A percentile compares a stretch with the other conserved stretches of the same genome.
Evolutionary conservation across 2,329 filamentous ascomycete species (phyloP).

Genomic region (Sporothrix pallida): DNA sequence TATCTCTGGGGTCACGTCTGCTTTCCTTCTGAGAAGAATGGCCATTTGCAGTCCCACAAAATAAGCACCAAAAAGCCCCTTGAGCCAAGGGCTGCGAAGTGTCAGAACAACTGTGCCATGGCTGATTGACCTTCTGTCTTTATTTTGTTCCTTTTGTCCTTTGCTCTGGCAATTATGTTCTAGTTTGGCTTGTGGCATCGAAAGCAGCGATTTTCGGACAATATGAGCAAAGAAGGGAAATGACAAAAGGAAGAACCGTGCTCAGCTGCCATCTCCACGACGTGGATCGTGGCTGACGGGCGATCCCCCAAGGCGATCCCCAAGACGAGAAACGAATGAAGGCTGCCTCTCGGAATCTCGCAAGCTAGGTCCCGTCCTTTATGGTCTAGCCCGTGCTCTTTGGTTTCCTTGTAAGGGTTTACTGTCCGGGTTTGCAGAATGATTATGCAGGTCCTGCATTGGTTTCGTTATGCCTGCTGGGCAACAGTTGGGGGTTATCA

Average conservation of each 20-base stretch:
- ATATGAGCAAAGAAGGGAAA: background rate
- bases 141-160: no score
- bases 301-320: background rate
- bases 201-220: conserved; percentile 7
- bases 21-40: background rate
- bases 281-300: background rate
- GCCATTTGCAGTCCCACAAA: background rate
- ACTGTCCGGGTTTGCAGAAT: background rate
- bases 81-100: background rate
- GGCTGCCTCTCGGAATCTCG: conserved; percentile 5
- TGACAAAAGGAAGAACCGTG: background rate
- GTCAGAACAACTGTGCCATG: background rate
- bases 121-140: background rate
- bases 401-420: background rate
- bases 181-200: no score
- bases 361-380: background rate
- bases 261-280: background rate
- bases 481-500: background rate
- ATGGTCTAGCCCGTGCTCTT: background rate
- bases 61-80: background rate
- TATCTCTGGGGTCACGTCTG: conserved; percentile 6
- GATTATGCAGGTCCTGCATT: background rate
- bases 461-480: background rate
- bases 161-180: no score
- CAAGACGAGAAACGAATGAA: background rate